Base-by-base conservation (phyloP, 2,329 filamentous ascomycete genomes). In the Ascochyta rabiei region DNA sequence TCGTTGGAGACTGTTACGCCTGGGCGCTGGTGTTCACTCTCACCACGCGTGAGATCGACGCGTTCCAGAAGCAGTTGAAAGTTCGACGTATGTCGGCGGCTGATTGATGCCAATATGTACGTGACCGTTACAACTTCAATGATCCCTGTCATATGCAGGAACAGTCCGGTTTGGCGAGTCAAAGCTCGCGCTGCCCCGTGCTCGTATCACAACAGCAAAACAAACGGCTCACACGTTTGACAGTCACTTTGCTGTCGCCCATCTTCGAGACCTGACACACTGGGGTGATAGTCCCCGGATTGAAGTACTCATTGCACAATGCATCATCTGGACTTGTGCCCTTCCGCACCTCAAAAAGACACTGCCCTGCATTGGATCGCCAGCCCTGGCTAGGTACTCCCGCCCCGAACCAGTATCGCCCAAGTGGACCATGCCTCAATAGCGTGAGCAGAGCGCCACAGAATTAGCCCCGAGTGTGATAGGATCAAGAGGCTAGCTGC, bases 401-500 rank as follows among this genome's bases (percentile, higher is more conserved):
- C 53, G 53, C 42, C 30, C 47, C 47, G 43, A 48, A 48, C 28
- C 48, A 56, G 48, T 48, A 51, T 56, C 47, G 38, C 40, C 23
- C 34, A 30, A 33, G 19, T 30, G 38, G 18, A 37, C 42, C 42
- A 48, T n/a, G 53, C 33, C 47, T 56, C 48, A 35, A 56, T 56
- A 56, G 53, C 48, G 42, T 44, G 53, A 55, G 40, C 30, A 47
- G 7, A 34, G 13, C 43, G 49, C 49, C 40, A 45, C 35, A 31
- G 38, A 37, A 39, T 26, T 47, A 45, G 16, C 46, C 52, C 28
- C 45, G 35, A 35, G 35, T 19, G 52, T 42, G 46, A 50, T 37
- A 42, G 52, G 52, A 42, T 33, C 38, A 34, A 44, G n/a, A 15
- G 19, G 13, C 58, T 66, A 65, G 51, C 48, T 52, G n/a, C 1